phyloP scores from a whole-genome alignment of 305 asterid species.

The Caryopteris hybrid region DNA sequence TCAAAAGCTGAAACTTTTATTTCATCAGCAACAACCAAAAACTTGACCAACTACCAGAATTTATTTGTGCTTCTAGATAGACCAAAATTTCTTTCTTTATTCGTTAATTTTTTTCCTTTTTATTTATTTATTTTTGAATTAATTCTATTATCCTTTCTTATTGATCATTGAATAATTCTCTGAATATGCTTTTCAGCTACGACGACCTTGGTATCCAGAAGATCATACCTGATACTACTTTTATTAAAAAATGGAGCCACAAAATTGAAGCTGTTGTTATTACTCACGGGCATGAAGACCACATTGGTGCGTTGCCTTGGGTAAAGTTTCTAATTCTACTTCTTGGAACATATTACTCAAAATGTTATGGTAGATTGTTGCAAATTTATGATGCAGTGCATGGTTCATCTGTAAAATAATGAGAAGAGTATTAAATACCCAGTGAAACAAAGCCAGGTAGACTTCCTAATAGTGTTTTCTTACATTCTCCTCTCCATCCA shows the following conservation, averaged over 20 bases:
- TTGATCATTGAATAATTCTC: slow-evolving; percentile 9
- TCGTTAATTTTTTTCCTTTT: background rate
- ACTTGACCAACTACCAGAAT: no score
- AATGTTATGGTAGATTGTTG: background rate
- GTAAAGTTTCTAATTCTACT: slow-evolving; percentile 68
- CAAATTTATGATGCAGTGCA: background rate
- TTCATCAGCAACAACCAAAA: background rate
- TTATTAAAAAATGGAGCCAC: slow-evolving; percentile 95
- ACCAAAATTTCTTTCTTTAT: background rate
- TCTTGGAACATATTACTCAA: slow-evolving; percentile 14
- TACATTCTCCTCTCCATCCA: background rate
- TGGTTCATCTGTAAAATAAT: background rate
- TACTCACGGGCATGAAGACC: slow-evolving; percentile 99
- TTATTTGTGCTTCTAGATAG: slow-evolving; percentile 5
- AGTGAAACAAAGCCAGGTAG: background rate
- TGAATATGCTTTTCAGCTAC: slow-evolving; percentile 41
- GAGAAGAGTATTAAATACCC: background rate
- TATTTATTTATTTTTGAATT: background rate
- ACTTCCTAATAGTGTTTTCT: background rate
- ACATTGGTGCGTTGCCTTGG: slow-evolving; percentile 99
- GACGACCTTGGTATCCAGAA: slow-evolving; percentile 98
- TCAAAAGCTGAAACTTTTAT: slow-evolving; percentile 6
- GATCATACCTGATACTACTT: slow-evolving; percentile 95
- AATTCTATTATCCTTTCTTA: background rate
- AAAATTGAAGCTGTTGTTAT: slow-evolving; percentile 97